phyloP scores from a whole-genome alignment of 768 basidiomycete species.

The Coprinellus micaceus region DNA sequence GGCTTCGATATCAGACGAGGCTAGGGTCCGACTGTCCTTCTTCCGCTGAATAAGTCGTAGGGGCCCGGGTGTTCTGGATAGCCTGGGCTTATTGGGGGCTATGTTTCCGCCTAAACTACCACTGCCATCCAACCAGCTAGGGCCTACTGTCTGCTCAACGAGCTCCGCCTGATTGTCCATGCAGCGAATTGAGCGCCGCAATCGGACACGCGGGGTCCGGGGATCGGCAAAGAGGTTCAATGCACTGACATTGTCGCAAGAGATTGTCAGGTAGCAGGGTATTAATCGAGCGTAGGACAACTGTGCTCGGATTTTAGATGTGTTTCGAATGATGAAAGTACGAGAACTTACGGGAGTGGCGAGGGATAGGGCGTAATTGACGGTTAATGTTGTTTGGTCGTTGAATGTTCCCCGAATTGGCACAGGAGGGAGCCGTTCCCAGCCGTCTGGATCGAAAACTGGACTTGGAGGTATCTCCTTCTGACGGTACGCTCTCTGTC shows the following conservation, averaged over 20 bases:
- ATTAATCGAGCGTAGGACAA: neutral
- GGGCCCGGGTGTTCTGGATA: neutral
- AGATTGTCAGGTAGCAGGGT: conserved; percentile 1
- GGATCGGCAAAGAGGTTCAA: neutral
- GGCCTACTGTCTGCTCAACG: no score
- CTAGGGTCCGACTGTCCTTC: neutral
- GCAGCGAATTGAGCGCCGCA: neutral
- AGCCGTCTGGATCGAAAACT: neutral
- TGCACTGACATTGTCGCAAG: neutral
- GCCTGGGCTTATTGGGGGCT: neutral
- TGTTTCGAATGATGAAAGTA: neutral
- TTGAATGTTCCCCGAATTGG: neutral
- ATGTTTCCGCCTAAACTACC: neutral
- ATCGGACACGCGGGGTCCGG: neutral
- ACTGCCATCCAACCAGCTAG: neutral
- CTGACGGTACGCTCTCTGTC: neutral
- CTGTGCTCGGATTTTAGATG: neutral
- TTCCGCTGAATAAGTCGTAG: neutral
- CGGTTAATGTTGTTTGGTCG: neutral
- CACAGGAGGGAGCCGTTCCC: neutral
- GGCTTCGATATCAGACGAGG: neutral
- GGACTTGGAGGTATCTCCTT: neutral
- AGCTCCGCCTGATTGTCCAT: neutral
- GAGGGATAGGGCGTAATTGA: neutral
- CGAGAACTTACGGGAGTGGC: neutral